Conservation (phyloP, 345 rosid species). For the Murraya paniculata region DNA sequence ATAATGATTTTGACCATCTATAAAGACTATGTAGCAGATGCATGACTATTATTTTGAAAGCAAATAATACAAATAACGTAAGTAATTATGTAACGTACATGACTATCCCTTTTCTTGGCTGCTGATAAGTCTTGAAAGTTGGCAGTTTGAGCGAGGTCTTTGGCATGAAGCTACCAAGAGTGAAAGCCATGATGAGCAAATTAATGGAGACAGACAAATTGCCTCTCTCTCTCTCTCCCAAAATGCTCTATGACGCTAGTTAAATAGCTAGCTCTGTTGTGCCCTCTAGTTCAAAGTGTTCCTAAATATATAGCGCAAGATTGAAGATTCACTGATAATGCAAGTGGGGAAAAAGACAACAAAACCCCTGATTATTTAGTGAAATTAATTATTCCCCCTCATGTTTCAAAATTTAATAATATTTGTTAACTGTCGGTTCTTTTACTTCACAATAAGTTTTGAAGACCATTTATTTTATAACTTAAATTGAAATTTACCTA, state of each 20-base stretch:
- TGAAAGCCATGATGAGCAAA: neutral
- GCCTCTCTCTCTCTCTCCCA: neutral
- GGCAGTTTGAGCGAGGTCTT: neutral
- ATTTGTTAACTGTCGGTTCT: too few species aligned
- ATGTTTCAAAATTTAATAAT: too few species aligned
- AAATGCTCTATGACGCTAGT: neutral
- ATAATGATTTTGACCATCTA: too few species aligned
- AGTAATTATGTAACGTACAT: neutral
- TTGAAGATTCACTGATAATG: neutral
- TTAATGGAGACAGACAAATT: neutral
- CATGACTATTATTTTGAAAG: neutral
- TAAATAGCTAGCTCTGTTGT: neutral
- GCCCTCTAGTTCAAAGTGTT: neutral
- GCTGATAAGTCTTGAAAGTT: neutral
- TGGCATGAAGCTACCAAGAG: neutral
- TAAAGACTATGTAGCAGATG: too few species aligned
- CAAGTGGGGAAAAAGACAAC: neutral
- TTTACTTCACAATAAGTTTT: too few species aligned
- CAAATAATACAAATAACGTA: neutral
- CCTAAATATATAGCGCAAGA: neutral
- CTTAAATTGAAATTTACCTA: too few species aligned
- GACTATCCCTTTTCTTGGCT: neutral
- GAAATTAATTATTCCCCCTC: too few species aligned
- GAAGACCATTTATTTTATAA: too few species aligned
- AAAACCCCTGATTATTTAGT: too few species aligned